Evolutionary conservation across 2,329 filamentous ascomycete genomes (phyloP), one percentile per base, ranked within the genome.

Genomic region (Rasamsonia emersonii): DNA sequence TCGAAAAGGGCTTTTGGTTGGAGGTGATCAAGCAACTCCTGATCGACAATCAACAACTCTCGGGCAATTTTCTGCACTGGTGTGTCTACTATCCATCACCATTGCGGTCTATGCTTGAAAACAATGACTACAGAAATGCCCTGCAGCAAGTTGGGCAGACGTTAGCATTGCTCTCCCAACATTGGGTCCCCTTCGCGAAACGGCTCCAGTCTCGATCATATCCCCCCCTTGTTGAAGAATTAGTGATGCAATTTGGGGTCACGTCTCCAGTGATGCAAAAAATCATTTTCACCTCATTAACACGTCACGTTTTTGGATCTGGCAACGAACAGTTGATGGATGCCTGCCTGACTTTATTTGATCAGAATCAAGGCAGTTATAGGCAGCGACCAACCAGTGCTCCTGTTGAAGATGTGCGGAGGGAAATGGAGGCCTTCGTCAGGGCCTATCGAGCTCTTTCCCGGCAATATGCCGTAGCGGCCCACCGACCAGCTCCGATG

Each of bases 161-260:
- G 28, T 56, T 73, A n/a, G 36, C 46, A 3, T 51, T 58, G 5
- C 45, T 80, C 9, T 53, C 59, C 2, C 40, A 46, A 13, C 43
- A 53, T 10, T 73, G 68, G 67, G 16, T 38, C 1, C 4, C 25
- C 3, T 56, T 67, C 27, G 53, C 53, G 16, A 49, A 33, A 4
- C 52, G 56, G 18, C 44, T 56, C 34, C 44, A 39, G 16, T 20
- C 27, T 13, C 56, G 65, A 24, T 50, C 53, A 2, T 71, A 66
- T 42, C 76, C 76, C 3, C 69, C 75, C 4, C 53, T 77, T n/a
- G 64, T 73, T 19, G 61, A 65, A 32, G 77, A 81, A 43, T 53
- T 82, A 17, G 49, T 63, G 4, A 47, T 51, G n/a, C 43, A 53
- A 9, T 59, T 80, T 20, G 47, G 51, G 4, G 49, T 79, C 9